These are phyloP conservation scores for Pleurotus platypus DNA, from an alignment of 768 basidiomycete species.

Conservation along the genomic window DNA sequence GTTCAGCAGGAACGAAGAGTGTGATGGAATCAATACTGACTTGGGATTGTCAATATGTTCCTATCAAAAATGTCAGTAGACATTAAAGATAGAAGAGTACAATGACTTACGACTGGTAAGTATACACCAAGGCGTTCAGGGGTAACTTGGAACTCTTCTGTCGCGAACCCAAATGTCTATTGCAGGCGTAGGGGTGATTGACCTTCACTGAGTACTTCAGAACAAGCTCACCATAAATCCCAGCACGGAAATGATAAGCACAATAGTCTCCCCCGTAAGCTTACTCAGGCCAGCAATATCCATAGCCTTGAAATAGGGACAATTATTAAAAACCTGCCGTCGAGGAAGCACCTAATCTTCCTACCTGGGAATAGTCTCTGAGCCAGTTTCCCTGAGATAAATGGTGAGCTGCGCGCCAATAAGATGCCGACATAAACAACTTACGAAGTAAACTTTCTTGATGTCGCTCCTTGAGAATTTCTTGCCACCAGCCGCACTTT, in stretches of 20 bases:
- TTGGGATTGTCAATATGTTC: slow-evolving; percentile 83
- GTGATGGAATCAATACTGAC: slow-evolving; percentile 22
- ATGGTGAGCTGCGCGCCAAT: neutral
- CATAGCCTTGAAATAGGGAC: slow-evolving; percentile 43
- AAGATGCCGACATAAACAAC: slow-evolving; percentile 12
- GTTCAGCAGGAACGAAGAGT: neutral
- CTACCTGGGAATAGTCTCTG: slow-evolving; percentile 63
- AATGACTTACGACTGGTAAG: slow-evolving; percentile 54
- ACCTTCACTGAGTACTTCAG: neutral
- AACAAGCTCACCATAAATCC: slow-evolving; percentile 46
- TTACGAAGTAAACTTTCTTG: slow-evolving; percentile 64
- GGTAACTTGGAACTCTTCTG: slow-evolving; percentile 70
- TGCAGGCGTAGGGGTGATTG: neutral
- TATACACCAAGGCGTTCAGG: slow-evolving; percentile 74
- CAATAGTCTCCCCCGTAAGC: slow-evolving; percentile 59
- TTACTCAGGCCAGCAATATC: slow-evolving; percentile 70
- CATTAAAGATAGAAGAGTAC: neutral
- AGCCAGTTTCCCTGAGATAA: slow-evolving; percentile 59
- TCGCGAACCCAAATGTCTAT: slow-evolving; percentile 61
- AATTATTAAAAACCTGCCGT: neutral
- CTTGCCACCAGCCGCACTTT: slow-evolving; percentile 42
- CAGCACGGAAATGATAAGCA: slow-evolving; percentile 54
- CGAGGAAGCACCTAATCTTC: neutral
- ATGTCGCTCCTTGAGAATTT: slow-evolving; percentile 66
- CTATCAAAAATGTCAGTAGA: slow-evolving; percentile 19